A percentile compares a stretch with the other conserved stretches of the same genome.
Evolutionary conservation across 352 stramenopile genomes (phyloP).

Genomic region (Thalassiosira ordinaria): DNA sequence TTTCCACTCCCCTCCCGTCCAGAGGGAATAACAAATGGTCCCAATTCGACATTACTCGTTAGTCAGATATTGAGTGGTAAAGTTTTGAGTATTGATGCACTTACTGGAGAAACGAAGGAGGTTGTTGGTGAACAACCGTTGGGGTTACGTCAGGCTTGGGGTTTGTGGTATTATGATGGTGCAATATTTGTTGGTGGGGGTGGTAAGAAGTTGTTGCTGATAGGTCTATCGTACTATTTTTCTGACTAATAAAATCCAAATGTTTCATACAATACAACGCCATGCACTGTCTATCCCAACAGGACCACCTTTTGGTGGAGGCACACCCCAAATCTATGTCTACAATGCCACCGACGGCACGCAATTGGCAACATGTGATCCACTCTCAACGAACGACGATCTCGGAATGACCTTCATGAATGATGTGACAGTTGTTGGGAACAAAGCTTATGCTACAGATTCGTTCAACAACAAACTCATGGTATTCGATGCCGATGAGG

Average conservation of each 20-base stretch:
- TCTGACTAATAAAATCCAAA: no score
- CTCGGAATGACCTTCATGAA: not conserved
- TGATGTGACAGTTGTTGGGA: not conserved
- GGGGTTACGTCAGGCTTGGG: not conserved
- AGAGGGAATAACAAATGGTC: not conserved
- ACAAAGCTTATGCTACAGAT: not conserved
- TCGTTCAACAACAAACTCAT: not conserved
- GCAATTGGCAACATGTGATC: not conserved
- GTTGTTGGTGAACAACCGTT: not conserved
- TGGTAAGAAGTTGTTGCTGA: no score
- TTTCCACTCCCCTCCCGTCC: no score
- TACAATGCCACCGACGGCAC: not conserved
- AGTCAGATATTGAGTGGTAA: not conserved
- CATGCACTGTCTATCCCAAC: no score
- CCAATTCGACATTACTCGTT: not conserved
- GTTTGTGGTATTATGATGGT: not conserved
- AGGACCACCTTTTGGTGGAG: not conserved
- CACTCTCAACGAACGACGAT: not conserved
- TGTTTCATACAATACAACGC: no score
- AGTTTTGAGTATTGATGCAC: not conserved
- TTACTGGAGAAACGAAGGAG: not conserved
- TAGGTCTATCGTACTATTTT: no score
- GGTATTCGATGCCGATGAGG: not conserved
- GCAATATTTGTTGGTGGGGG: not conserved
- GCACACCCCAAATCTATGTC: not conserved